Percentiles rank a stretch among this genome's conserved stretches.
phyloP scores from a whole-genome alignment of 768 basidiomycete species.

The Agaricus blazei region DNA sequence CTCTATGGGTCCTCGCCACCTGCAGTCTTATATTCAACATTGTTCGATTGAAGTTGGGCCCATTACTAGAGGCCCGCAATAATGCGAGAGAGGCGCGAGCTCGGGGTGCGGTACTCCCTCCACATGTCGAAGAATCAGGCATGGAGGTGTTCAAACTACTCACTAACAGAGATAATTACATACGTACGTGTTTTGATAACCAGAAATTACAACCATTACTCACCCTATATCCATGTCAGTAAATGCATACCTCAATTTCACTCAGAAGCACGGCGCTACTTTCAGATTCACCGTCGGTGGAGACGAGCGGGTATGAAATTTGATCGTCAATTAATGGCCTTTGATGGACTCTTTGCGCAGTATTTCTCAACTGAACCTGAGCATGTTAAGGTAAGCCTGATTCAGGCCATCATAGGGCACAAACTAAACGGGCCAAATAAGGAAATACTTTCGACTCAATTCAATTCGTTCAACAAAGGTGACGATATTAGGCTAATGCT shows the following conservation, averaged over 20 bases:
- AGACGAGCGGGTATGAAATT: slow-evolving; percentile 22
- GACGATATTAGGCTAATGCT: neutral
- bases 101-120: slow-evolving; percentile 27
- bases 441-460: slow-evolving; percentile 41
- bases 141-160: slow-evolving; percentile 17
- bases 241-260: slow-evolving; percentile 1
- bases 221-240: neutral
- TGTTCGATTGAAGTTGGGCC: neutral
- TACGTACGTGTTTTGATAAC: slow-evolving; percentile 19
- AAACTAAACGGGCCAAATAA: slow-evolving; percentile 4
- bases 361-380: slow-evolving; percentile 22
- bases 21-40: neutral
- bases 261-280: slow-evolving; percentile 17
- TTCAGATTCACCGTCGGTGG: slow-evolving; percentile 17
- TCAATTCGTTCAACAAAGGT: slow-evolving; percentile 41
- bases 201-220: neutral
- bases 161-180: slow-evolving; percentile 26
- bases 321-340: neutral
- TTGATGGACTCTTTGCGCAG: slow-evolving; percentile 15
- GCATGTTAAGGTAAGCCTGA: slow-evolving; percentile 28
- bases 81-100: slow-evolving; percentile 21
- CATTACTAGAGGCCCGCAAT: neutral
- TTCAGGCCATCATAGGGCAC: neutral
- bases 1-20: neutral
- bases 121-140: slow-evolving; percentile 23